Base-by-base conservation (phyloP, 2,329 filamentous ascomycete species). In the Cercospora sojina region DNA sequence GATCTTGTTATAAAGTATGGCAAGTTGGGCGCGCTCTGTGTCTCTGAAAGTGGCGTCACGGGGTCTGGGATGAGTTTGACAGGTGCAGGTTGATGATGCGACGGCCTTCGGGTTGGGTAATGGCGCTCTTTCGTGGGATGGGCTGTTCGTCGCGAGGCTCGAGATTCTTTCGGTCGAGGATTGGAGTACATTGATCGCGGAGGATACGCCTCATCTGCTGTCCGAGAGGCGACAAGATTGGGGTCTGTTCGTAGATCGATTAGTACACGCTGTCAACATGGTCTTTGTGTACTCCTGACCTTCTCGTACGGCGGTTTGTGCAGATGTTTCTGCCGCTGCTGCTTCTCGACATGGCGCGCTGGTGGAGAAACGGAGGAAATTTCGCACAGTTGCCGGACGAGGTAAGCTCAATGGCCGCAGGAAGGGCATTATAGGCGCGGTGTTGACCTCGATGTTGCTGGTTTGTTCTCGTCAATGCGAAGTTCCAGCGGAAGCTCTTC, bases 1-100 rank as follows among this genome's bases (percentile, higher is more conserved):
- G 92, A 94, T 68, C 92, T 89, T 60, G 83, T 83, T 70, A 98
- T 85, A 73, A 88, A 85, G 82, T 93, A 97, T 10, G 87, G 85
- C 31, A 87, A 78, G 58, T 82, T 84, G 58, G 78, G 80, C 64
- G 79, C 79, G 67, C 74, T 74, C 68, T 77, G 68, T n/a, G 69
- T 64, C n/a, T 71, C 69, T 20, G 73, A 67, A 23, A 76, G 65
- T 9, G 67, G 65, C 47, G 69, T 63, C 29, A 74, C 69, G 51
- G 74, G 72, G 10, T 72, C 68, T 2, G 70, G 71, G 35, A 71
- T 75, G 38, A 77, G 69, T 38, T 68, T 71, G 16, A 67, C 64
- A 8, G 57, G 35, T 10, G 58, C 51, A 6, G 69, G 62, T 27
- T 72, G 64, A 49, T 70, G 64, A 62, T 77, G 70, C 8, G 75